Percentiles rank a stretch among this genome's conserved stretches.
phyloP scores from a whole-genome alignment of 2,329 filamentous ascomycete genomes.

The Aspergillus tanneri region DNA sequence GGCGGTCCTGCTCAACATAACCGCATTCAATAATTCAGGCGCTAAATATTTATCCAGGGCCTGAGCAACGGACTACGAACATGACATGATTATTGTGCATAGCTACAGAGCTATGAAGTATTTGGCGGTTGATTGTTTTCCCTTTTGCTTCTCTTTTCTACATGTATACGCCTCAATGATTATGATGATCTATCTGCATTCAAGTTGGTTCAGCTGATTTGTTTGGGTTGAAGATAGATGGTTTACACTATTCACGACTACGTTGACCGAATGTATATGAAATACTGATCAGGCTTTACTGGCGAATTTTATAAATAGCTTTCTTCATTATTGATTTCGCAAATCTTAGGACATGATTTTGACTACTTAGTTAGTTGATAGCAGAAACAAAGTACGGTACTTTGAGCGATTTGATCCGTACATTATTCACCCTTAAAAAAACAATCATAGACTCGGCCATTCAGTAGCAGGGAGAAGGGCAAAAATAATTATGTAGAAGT shows the following conservation, averaged over 20 bases:
- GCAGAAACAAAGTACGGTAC: no score
- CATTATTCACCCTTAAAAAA: no score
- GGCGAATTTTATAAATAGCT: no score
- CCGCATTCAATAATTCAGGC: background rate
- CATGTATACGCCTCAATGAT: constrained; percentile 1
- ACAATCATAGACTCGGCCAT: no score
- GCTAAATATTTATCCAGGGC: constrained; percentile 11
- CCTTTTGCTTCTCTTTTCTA: background rate
- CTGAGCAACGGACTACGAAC: constrained; percentile 17
- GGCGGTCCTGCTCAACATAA: constrained; percentile 18
- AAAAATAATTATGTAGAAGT: background rate
- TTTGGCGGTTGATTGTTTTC: background rate
- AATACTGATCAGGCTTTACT: no score
- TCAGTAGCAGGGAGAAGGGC: no score
- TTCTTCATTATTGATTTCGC: no score
- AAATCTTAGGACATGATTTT: no score
- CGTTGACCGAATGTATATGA: no score
- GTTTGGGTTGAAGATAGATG: background rate
- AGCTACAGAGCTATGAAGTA: constrained; percentile 2
- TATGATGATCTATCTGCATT: constrained; percentile 7
- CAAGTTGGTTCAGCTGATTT: background rate
- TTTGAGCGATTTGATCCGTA: no score
- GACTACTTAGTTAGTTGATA: no score
- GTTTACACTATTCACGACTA: background rate
- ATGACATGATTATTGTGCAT: constrained; percentile 17